Conservation (phyloP, 345 rosid genomes). For the Microcos paniculata region DNA sequence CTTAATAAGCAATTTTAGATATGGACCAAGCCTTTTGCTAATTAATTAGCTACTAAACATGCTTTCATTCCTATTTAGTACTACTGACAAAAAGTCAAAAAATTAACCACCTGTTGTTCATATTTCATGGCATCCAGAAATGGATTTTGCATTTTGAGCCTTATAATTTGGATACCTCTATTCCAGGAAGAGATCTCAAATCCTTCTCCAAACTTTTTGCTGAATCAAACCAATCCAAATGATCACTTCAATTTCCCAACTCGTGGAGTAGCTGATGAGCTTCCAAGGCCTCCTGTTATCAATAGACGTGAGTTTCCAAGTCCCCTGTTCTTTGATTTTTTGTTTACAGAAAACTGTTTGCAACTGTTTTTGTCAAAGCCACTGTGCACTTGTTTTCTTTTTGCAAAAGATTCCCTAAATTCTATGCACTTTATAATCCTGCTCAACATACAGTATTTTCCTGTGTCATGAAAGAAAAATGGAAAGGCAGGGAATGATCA, state of each 20-base stretch:
- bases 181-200: constrained; percentile 48
- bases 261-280: constrained; percentile 37
- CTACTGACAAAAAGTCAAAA: background rate
- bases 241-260: constrained; percentile 24
- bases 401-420: background rate
- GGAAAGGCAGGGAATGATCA: constrained; percentile 1
- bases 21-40: background rate
- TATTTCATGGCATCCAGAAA: background rate
- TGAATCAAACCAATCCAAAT: constrained; percentile 36
- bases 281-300: constrained; percentile 46
- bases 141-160: background rate
- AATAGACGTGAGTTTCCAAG: constrained; percentile 43
- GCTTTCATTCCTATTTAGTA: background rate
- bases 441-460: background rate
- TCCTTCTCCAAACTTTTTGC: constrained; percentile 34
- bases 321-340: background rate
- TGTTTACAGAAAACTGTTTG: background rate
- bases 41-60: background rate
- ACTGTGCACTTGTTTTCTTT: background rate
- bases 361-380: background rate
- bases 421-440: background rate
- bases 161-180: background rate
- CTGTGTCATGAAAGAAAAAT: background rate
- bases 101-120: background rate
- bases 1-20: background rate